phyloP scores from a whole-genome alignment of 495 filamentous ascomycete species.

The Barbatosphaeria neglecta region DNA sequence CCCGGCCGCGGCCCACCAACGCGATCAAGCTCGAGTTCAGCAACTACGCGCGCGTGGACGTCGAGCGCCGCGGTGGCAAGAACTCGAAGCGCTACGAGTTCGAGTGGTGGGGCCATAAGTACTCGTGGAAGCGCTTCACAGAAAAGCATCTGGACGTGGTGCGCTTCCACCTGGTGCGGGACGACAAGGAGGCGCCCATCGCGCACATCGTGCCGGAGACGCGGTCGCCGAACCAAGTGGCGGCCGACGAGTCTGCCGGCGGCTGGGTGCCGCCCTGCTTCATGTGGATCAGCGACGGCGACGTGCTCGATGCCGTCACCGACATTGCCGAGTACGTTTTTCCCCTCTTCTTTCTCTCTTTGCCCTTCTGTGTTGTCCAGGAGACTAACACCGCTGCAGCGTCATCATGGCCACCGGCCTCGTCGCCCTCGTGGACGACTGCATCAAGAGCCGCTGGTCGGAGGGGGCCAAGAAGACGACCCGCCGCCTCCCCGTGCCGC shows the following conservation, averaged over 20 bases:
- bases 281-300: constrained; percentile 73
- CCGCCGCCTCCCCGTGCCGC: constrained; percentile 45
- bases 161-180: constrained; percentile 68
- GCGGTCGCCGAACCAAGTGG: constrained; percentile 53
- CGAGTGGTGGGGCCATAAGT: constrained; percentile 81
- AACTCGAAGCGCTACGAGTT: constrained; percentile 73
- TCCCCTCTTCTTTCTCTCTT: background rate
- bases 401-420: constrained; percentile 84
- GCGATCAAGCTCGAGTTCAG: constrained; percentile 85
- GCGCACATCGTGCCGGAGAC: constrained; percentile 81
- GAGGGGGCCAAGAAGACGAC: constrained; percentile 53
- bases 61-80: constrained; percentile 59
- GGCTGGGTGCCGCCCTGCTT: constrained; percentile 87
- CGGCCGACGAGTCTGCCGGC: constrained; percentile 66
- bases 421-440: constrained; percentile 84
- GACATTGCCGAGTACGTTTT: constrained; percentile 87
- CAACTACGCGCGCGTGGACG: constrained; percentile 89
- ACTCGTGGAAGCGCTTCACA: constrained; percentile 70
- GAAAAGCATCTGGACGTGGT: constrained; percentile 49
- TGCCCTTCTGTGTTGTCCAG: too few species aligned
- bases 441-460: constrained; percentile 73
- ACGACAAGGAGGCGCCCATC: constrained; percentile 47
- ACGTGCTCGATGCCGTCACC: constrained; percentile 50
- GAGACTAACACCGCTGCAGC: constrained; percentile 31
- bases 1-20: constrained; percentile 48